Base-by-base conservation (phyloP, 2,329 filamentous ascomycete genomes). In the Sarocladiaceae sp. region DNA sequence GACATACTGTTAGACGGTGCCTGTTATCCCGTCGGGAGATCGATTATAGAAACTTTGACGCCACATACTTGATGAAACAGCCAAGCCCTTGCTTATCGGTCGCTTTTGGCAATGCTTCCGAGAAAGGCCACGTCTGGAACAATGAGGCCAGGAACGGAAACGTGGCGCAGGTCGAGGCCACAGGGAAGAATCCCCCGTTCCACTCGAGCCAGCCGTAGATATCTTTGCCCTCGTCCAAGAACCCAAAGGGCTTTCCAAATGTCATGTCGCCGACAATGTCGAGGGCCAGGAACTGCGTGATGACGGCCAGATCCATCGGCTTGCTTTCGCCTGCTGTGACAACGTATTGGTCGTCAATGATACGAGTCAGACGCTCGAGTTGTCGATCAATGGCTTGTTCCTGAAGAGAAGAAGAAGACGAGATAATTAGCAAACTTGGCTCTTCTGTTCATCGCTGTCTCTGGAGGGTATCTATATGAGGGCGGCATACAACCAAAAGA, bases 201-300 rank as follows among this genome's bases (percentile, higher is more conserved):
- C 68, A 70, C 40, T 63, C 56, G 41, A 76, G 66, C 51, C 73
- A 76, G 41, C 64, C 65, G 50, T 69, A 70, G 0, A 69, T 61
- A 48, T 78, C 73, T 3, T 59, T 55, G 50, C 77, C 69, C 5
- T 61, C 52, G 13, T 64, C 63, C 1, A 77, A 51, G 49, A 69
- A 71, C 13, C 73, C 73, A 48, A 77, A 74, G 0, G 66, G 55
- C 41, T 70, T 53, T 9, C 75, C 76, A 34, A 78, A 72, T 0
- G 70, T 70, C 6, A 80, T 54, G 33, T 68, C 66, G 26, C 67
- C 72, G 49, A 81, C 76, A 32, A 77, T 68, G 47, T 80, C 77
- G 3, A 80, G 58, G 1, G 74, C 75, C 43, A 79, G 70, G 58
- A 66, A 78, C 33, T 75, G 71, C 3, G 67, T 64, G 48, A 73